Conservation (phyloP, 108 stramenopile species). For the Craspedostauros australis region DNA sequence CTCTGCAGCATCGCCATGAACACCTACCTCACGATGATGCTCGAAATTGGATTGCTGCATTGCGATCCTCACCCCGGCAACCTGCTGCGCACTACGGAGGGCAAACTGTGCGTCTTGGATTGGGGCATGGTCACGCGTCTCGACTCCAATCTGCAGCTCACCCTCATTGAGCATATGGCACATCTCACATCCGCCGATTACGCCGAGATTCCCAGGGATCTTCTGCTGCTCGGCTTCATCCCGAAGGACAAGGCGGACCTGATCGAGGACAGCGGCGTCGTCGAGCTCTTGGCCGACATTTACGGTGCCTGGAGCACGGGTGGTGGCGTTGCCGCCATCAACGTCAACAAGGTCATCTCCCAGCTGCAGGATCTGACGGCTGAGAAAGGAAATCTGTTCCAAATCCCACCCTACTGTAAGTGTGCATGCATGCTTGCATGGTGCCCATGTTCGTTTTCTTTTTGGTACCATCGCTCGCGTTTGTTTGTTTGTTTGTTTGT, state of each 20-base stretch:
- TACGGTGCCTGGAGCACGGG: conserved; percentile 83
- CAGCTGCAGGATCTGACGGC: conserved; percentile 82
- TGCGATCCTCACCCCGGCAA: conserved; percentile 47
- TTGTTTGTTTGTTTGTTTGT: too few relatives aligned
- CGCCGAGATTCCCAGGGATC: conserved; percentile 83
- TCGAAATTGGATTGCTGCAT: conserved; percentile 70
- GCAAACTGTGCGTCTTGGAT: conserved; percentile 89
- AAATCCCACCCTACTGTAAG: conserved; percentile 79
- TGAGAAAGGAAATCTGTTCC: conserved; percentile 55
- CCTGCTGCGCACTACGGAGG: conserved; percentile 83
- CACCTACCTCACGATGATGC: conserved; percentile 82
- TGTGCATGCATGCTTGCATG: too few relatives aligned
- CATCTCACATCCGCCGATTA: conserved; percentile 91
- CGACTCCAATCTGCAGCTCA: conserved; percentile 72
- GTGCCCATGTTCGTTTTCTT: too few relatives aligned
- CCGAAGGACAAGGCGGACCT: conserved; percentile 63
- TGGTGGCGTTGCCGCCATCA: conserved; percentile 87
- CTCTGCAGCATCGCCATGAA: conserved; percentile 89
- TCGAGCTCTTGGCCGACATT: conserved; percentile 83
- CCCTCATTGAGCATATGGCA: conserved; percentile 91
- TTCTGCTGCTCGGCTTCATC: conserved; percentile 86
- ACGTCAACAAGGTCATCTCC: conserved; percentile 81
- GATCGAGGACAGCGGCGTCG: conserved; percentile 84
- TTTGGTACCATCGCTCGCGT: too few relatives aligned
- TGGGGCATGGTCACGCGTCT: conserved; percentile 95